Conservation (phyloP, 2,329 filamentous ascomycete genomes). For the Venturia nashicola region DNA sequence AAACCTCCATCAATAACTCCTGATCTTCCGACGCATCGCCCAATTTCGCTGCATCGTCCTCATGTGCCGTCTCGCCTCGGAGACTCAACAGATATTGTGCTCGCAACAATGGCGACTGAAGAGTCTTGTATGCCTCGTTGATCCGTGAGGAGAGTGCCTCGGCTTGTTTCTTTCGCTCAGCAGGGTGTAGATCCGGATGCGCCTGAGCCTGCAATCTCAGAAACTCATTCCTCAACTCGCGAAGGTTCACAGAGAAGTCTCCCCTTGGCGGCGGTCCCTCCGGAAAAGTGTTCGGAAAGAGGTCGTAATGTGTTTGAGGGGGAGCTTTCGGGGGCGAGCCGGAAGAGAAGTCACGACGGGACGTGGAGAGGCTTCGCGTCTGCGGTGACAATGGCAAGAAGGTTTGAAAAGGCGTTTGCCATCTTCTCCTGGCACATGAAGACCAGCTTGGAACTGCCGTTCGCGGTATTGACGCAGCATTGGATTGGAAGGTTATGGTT, state of each 20-base stretch:
- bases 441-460: not conserved
- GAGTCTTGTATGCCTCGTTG: constrained; percentile 84
- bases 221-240: constrained; percentile 69
- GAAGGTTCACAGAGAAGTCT: constrained; percentile 61
- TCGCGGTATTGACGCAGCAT: not conserved
- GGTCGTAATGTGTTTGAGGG: constrained; percentile 52
- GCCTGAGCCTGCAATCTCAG: constrained; percentile 66
- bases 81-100: constrained; percentile 76
- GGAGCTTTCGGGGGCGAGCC: not conserved
- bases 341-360: not conserved
- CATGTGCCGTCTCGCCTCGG: constrained; percentile 62
- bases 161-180: constrained; percentile 45
- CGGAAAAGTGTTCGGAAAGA: constrained; percentile 75
- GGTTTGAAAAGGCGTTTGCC: not conserved
- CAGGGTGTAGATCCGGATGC: constrained; percentile 55
- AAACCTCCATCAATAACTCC: constrained; percentile 63
- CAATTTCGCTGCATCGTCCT: constrained; percentile 63
- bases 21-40: constrained; percentile 30
- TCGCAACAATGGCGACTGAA: constrained; percentile 63
- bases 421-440: not conserved
- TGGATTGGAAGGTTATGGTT: not conserved
- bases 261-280: constrained; percentile 64
- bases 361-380: not conserved
- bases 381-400: not conserved
- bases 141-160: constrained; percentile 65